Conservation (phyloP, 192 early-diverging fungal species). For the Podila minutissima region DNA sequence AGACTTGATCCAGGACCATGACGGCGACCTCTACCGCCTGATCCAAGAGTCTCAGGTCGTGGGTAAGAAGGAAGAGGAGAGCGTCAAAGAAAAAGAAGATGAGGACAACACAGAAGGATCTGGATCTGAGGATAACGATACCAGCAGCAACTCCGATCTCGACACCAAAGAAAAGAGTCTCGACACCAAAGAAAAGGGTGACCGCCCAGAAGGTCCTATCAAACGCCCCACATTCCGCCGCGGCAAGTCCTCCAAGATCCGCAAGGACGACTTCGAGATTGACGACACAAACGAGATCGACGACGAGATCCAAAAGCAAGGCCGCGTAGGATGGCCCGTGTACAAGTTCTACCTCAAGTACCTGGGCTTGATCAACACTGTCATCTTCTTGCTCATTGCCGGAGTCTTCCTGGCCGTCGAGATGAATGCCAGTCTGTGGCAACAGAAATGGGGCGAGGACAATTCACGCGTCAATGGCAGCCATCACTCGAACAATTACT, state of each 20-base stretch:
- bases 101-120: background rate
- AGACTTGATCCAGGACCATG: slow-evolving; percentile 64
- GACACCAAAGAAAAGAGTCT: background rate
- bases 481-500: slow-evolving; percentile 8
- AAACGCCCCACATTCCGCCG: slow-evolving; percentile 23
- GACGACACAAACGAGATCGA: slow-evolving; percentile 28
- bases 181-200: background rate
- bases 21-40: slow-evolving; percentile 69
- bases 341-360: slow-evolving; percentile 35
- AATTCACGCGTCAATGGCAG: background rate
- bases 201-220: background rate
- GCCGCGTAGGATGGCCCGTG: slow-evolving; percentile 30
- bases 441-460: background rate
- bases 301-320: slow-evolving; percentile 20
- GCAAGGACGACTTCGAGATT: slow-evolving; percentile 12
- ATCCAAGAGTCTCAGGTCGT: slow-evolving; percentile 52
- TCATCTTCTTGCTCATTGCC: background rate
- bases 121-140: background rate
- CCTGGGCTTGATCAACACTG: background rate
- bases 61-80: background rate
- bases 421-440: background rate
- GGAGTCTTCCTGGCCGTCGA: background rate
- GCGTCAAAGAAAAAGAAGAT: background rate
- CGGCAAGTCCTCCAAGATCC: slow-evolving; percentile 26
- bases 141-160: background rate